Conservation (phyloP, 2,329 filamentous ascomycete species). For the Rosellinia necatrix region DNA sequence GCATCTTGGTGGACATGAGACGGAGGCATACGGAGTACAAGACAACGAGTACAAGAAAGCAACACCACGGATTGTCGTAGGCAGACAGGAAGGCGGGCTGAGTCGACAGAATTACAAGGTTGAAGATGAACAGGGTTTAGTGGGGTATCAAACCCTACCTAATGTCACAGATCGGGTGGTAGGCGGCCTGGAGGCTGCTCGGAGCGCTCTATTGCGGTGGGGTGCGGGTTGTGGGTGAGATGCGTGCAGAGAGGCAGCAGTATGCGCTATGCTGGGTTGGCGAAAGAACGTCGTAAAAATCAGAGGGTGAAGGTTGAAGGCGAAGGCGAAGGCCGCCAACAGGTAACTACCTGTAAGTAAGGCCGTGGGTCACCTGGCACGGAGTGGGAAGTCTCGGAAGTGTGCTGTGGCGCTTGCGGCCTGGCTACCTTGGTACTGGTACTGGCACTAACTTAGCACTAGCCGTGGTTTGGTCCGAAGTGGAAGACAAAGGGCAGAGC, state of each 20-base stretch:
- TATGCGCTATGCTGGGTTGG: background rate
- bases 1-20: slow-evolving; percentile 6
- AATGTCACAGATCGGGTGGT: no score
- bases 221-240: background rate
- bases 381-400: slow-evolving; percentile 18
- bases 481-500: slow-evolving; percentile 25
- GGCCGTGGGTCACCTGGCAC: background rate
- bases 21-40: slow-evolving; percentile 1
- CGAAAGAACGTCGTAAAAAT: slow-evolving; percentile 15
- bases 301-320: slow-evolving; percentile 2
- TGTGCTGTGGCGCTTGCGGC: slow-evolving; percentile 20
- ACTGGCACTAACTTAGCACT: no score
- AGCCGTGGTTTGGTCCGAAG: background rate
- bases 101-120: slow-evolving; percentile 13
- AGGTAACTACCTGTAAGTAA: no score
- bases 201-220: slow-evolving; percentile 17
- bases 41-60: background rate
- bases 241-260: background rate
- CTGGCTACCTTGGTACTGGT: slow-evolving; percentile 1
- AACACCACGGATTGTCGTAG: slow-evolving; percentile 4
- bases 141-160: slow-evolving; percentile 21
- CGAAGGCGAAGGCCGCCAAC: background rate
- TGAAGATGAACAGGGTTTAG: slow-evolving; percentile 3
- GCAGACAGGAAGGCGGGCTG: slow-evolving; percentile 17
- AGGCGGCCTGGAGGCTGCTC: slow-evolving; percentile 17